A percentile compares a stretch with the other conserved stretches of the same genome.
Evolutionary conservation across 805 yeast species (phyloP).

Genomic region (Teunomyces barrocoloradensis): DNA sequence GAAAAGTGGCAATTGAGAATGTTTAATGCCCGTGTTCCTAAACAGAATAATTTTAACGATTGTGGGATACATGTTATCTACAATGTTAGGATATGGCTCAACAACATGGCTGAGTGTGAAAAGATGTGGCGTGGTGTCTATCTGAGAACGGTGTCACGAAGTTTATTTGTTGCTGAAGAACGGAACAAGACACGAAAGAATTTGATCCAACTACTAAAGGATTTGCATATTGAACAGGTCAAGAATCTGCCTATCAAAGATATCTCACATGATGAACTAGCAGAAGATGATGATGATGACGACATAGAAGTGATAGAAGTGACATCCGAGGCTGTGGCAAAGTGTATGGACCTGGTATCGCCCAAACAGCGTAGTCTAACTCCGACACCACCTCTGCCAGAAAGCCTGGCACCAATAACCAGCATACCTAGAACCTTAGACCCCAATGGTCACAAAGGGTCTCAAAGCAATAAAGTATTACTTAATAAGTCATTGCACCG

Average conservation of each 20-base stretch:
- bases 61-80: constrained; percentile 92
- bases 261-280: not conserved
- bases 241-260: not conserved
- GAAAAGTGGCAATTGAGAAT: constrained; percentile 46
- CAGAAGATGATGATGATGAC: constrained; percentile 15
- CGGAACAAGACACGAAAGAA: constrained; percentile 27
- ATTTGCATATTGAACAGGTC: constrained; percentile 21
- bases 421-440: not conserved
- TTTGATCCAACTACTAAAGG: constrained; percentile 21
- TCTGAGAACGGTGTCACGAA: constrained; percentile 11
- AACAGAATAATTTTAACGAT: constrained; percentile 85
- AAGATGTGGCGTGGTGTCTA: constrained; percentile 42
- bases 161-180: constrained; percentile 27
- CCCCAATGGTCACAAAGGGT: not conserved
- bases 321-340: not conserved
- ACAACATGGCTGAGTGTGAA: constrained; percentile 47
- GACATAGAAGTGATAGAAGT: constrained; percentile 20
- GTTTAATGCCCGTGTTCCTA: constrained; percentile 61
- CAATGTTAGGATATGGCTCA: constrained; percentile 60
- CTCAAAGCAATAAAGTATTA: not conserved
- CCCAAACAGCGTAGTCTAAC: not conserved
- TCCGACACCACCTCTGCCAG: not conserved
- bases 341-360: not conserved
- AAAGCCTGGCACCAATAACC: not conserved
- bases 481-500: constrained; percentile 2